Evolutionary conservation across 768 basidiomycete species (phyloP).

Genomic region (Leucocoprinus birnbaumii): DNA sequence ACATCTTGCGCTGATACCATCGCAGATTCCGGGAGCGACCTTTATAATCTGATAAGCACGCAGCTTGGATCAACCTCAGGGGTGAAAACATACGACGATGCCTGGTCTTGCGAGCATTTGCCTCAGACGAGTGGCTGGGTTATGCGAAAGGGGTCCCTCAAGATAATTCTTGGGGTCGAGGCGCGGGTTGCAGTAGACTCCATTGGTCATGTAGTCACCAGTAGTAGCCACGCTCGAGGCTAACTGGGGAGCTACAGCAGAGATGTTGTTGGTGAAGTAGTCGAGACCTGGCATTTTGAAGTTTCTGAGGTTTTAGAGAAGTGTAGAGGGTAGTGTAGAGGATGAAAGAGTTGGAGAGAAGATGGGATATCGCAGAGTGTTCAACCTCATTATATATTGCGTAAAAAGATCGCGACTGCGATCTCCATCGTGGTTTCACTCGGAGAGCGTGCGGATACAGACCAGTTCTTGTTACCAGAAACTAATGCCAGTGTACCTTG

Average conservation of each 20-base stretch:
- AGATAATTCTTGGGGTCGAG: conserved; percentile 66
- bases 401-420: background rate
- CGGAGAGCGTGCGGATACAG: conserved; percentile 2
- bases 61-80: background rate
- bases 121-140: conserved; percentile 64
- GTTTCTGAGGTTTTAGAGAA: background rate
- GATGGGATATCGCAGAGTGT: background rate
- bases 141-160: conserved; percentile 60
- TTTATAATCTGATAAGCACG: conserved; percentile 18
- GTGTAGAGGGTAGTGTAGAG: background rate
- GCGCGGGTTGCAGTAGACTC: conserved; percentile 57
- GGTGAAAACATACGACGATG: conserved; percentile 52
- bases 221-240: background rate
- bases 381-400: conserved; percentile 1
- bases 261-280: conserved; percentile 1
- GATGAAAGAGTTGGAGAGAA: background rate
- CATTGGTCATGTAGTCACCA: conserved; percentile 1
- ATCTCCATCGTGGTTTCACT: background rate
- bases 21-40: conserved; percentile 71
- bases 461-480: background rate
- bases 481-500: background rate
- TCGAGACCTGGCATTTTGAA: conserved; percentile 10
- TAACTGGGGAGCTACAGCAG: background rate
- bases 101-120: conserved; percentile 64
- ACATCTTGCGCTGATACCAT: conserved; percentile 70